These are phyloP conservation scores for Setaria viridis DNA, from an alignment of 202 grass and related monocot species.

Conservation along the genomic window DNA sequence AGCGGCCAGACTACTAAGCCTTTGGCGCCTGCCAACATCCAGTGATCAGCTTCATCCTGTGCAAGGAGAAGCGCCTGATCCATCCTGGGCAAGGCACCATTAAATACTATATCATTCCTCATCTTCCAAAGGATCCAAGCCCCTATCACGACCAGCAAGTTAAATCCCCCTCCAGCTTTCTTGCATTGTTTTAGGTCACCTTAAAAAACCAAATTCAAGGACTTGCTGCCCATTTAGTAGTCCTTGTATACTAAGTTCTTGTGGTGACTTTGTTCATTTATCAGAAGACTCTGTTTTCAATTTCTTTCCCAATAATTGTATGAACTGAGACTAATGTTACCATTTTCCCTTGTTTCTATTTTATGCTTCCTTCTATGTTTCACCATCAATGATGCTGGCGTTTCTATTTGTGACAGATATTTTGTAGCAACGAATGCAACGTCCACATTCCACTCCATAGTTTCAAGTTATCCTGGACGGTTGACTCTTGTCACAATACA, in stretches of 20 bases:
- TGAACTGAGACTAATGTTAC: background rate
- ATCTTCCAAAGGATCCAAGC: too few relatives aligned
- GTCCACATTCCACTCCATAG: conserved; percentile 81
- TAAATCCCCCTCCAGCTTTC: too few relatives aligned
- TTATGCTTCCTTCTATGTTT: conserved; percentile 38
- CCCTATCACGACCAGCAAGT: too few relatives aligned
- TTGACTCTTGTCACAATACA: conserved; percentile 80
- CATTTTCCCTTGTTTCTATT: conserved; percentile 2
- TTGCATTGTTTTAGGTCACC: conserved; percentile 5
- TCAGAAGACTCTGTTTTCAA: background rate
- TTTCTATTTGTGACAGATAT: conserved; percentile 58
- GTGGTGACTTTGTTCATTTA: background rate
- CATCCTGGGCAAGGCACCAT: too few relatives aligned
- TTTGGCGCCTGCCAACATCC: too few relatives aligned
- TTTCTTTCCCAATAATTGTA: background rate
- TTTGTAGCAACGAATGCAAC: conserved; percentile 95
- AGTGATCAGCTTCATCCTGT: too few relatives aligned
- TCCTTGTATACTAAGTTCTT: background rate
- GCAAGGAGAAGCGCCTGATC: too few relatives aligned
- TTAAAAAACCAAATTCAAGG: conserved; percentile 22
- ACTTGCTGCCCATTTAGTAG: conserved; percentile 9
- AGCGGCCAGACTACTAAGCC: too few relatives aligned
- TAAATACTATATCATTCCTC: too few relatives aligned
- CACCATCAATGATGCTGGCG: background rate
- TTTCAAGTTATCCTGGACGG: conserved; percentile 88